Conservation (phyloP, 352 stramenopile genomes). For the Pythium dissimile region DNA sequence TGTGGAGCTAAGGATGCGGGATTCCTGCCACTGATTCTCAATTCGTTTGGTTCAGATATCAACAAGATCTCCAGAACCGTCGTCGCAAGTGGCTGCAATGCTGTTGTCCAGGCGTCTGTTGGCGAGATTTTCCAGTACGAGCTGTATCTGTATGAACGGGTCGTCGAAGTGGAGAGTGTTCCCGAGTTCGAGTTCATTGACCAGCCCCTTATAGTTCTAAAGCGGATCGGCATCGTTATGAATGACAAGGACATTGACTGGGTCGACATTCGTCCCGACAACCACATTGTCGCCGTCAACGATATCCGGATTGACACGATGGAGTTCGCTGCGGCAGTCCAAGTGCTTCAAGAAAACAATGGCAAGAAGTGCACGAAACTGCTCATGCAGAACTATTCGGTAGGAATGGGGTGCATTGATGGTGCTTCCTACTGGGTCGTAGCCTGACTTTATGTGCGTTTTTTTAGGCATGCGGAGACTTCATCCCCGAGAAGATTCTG, state of each 20-base stretch:
- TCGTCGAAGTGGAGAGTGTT: slow-evolving; percentile 87
- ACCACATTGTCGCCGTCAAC: slow-evolving; percentile 87
- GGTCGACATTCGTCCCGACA: slow-evolving; percentile 71
- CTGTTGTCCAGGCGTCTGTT: slow-evolving; percentile 76
- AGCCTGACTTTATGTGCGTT: too few relatives aligned
- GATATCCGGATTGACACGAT: slow-evolving; percentile 84
- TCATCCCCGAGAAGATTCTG: slow-evolving; percentile 86
- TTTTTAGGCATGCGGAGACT: slow-evolving; percentile 64
- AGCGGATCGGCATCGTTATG: slow-evolving; percentile 77
- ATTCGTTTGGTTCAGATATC: slow-evolving; percentile 46
- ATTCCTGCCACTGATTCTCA: not conserved
- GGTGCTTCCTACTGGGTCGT: not conserved
- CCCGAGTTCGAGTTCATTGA: slow-evolving; percentile 86
- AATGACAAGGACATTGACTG: slow-evolving; percentile 77
- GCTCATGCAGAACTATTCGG: slow-evolving; percentile 87
- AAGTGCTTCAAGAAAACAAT: slow-evolving; percentile 83
- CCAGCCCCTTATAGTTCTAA: slow-evolving; percentile 81
- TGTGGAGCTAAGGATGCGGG: too few relatives aligned
- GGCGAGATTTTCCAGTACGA: slow-evolving; percentile 89
- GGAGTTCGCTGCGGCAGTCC: slow-evolving; percentile 75
- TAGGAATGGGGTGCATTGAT: not conserved
- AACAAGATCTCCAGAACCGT: slow-evolving; percentile 81
- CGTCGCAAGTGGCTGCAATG: slow-evolving; percentile 84
- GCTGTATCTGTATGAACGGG: slow-evolving; percentile 81
- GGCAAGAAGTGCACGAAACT: slow-evolving; percentile 83